A percentile compares a stretch with the other conserved stretches of the same genome.
phyloP scores from a whole-genome alignment of 768 basidiomycete genomes.

The Mycena pura region DNA sequence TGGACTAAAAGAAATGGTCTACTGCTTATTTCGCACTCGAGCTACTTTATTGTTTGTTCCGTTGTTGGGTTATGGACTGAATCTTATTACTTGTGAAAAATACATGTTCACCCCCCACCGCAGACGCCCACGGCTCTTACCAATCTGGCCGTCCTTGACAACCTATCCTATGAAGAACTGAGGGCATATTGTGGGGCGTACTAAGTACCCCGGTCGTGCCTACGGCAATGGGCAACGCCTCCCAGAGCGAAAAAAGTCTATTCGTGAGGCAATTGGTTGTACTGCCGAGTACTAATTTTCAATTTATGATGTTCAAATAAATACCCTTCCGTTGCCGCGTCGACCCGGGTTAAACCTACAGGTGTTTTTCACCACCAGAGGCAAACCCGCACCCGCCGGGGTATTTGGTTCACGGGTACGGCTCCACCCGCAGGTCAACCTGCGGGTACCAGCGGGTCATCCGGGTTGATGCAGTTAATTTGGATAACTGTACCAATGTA shows the following conservation, averaged over 20 bases:
- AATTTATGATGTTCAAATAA: slow-evolving; percentile 1
- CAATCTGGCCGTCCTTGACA: not conserved
- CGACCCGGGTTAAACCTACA: slow-evolving; percentile 3
- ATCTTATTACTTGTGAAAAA: not conserved
- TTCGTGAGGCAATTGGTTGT: slow-evolving; percentile 8
- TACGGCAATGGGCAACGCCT: slow-evolving; percentile 6
- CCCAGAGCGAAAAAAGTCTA: not conserved
- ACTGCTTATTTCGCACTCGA: too few relatives aligned
- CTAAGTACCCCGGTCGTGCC: slow-evolving; percentile 1
- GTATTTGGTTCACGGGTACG: slow-evolving; percentile 2
- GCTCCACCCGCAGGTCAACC: slow-evolving; percentile 1
- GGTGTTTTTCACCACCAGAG: not conserved
- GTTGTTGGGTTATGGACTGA: too few relatives aligned
- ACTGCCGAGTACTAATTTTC: not conserved
- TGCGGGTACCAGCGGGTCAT: not conserved
- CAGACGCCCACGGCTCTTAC: slow-evolving; percentile 10
- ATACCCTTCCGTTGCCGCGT: not conserved
- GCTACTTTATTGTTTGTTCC: too few relatives aligned
- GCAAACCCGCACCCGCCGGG: not conserved
- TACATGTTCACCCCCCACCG: not conserved
- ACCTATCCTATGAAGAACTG: slow-evolving; percentile 5
- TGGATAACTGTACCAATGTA: not conserved
- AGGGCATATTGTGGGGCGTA: slow-evolving; percentile 3
- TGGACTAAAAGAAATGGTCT: too few relatives aligned
- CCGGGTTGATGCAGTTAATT: not conserved